These are phyloP conservation scores for Talaromyces liani DNA, from an alignment of 495 filamentous ascomycete species.

Conservation along the genomic window DNA sequence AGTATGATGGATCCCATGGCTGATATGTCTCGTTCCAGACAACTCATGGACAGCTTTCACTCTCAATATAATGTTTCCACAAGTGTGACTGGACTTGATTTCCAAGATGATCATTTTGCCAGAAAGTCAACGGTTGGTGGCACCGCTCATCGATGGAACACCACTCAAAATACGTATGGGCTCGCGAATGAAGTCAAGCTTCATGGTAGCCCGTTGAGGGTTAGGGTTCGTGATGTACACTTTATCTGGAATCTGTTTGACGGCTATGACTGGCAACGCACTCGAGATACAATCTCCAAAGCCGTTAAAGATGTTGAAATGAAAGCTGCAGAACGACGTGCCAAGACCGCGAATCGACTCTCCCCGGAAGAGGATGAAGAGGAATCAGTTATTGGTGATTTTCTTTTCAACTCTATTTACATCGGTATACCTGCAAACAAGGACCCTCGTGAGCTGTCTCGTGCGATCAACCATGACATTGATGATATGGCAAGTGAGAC, in stretches of 20 bases:
- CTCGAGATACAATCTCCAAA: slow-evolving; percentile 75
- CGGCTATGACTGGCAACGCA: slow-evolving; percentile 92
- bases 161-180: slow-evolving; percentile 63
- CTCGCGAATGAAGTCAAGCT: slow-evolving; percentile 53
- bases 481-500: slow-evolving; percentile 85
- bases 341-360: slow-evolving; percentile 36
- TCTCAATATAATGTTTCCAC: slow-evolving; percentile 47
- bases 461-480: slow-evolving; percentile 78
- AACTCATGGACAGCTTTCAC: slow-evolving; percentile 57
- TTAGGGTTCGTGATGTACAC: slow-evolving; percentile 78
- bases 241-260: slow-evolving; percentile 98
- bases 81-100: slow-evolving; percentile 48
- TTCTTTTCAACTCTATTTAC: slow-evolving; percentile 98
- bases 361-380: slow-evolving; percentile 55
- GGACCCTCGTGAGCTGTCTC: slow-evolving; percentile 71
- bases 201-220: slow-evolving; percentile 62
- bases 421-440: slow-evolving; percentile 84
- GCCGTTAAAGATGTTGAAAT: slow-evolving; percentile 80
- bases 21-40: slow-evolving; percentile 33
- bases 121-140: slow-evolving; percentile 51
- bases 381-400: slow-evolving; percentile 84
- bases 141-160: slow-evolving; percentile 73
- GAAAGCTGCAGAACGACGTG: slow-evolving; percentile 66
- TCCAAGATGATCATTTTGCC: slow-evolving; percentile 78
- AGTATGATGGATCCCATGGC: slow-evolving; percentile 32